These are phyloP conservation scores for Epichloe amarillans DNA, from an alignment of 2,329 filamentous ascomycete species.

Conservation along the genomic window DNA sequence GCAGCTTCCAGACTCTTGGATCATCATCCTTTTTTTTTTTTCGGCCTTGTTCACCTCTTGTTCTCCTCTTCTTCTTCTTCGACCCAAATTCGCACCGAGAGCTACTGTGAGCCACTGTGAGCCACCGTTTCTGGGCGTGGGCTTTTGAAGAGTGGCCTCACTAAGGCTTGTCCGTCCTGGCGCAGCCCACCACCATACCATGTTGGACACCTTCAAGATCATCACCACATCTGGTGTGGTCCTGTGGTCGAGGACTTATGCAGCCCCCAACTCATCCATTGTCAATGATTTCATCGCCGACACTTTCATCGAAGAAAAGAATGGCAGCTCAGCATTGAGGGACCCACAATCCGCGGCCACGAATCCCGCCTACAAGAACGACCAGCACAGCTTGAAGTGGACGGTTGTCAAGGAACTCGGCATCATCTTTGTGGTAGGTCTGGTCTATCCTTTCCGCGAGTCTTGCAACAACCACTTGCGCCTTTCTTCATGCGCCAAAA, in stretches of 20 bases:
- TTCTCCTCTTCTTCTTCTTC: neutral
- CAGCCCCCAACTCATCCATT: constrained; percentile 63
- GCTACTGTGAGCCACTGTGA: too few species aligned
- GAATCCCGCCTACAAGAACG: constrained; percentile 71
- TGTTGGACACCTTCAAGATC: constrained; percentile 96
- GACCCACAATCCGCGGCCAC: constrained; percentile 43
- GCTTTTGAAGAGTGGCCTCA: neutral
- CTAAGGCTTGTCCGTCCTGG: neutral
- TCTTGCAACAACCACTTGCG: neutral
- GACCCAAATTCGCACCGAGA: neutral
- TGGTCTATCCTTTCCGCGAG: neutral
- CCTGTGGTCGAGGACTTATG: constrained; percentile 84
- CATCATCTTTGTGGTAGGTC: constrained; percentile 75
- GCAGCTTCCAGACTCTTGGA: neutral
- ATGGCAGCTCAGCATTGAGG: constrained; percentile 45
- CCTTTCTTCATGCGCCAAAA: neutral
- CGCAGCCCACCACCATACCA: constrained; percentile 33
- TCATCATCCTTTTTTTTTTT: neutral
- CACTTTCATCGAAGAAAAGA: constrained; percentile 93
- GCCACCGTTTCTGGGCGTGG: neutral
- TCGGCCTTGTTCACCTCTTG: neutral
- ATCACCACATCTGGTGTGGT: constrained; percentile 92
- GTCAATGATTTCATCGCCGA: constrained; percentile 93
- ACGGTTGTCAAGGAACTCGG: constrained; percentile 84
- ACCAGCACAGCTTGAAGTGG: constrained; percentile 93